Base-by-base conservation (phyloP, 768 basidiomycete genomes). In the Phanerochaete sordida region DNA sequence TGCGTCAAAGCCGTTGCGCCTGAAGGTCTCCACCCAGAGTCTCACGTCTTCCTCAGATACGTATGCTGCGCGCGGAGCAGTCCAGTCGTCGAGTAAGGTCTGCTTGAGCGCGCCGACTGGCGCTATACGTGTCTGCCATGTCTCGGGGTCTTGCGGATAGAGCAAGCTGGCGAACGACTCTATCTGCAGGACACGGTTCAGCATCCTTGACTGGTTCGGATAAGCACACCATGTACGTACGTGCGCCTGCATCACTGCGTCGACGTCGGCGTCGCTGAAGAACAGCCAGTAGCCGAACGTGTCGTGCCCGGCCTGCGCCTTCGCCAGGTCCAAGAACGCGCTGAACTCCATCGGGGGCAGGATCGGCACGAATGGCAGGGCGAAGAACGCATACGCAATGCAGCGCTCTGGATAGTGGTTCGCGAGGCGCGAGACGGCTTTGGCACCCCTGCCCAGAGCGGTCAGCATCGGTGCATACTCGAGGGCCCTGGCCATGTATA, bases 231-330 rank as follows among this genome's bases (percentile, higher is more conserved):
- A 27, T 8, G 8, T 27, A 66, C 74, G n/a, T 50, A 79, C 76
- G 45, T 75, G 69, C 1, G 66, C 64, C 56, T 76, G 73, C 27
- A 77, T 74, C 58, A 72, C 44, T 5, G 7, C 7, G 2, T 71
- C 69, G 5, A 76, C 73, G 5, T 64, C 70, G 11, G 72, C 70
- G 39, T 64, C 64, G 3, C 57, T 48, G 46, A 80, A 65, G 54
- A 75, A 77, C 54, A 64, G 64, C 77, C 77, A 80, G 60, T 80
- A 81, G 6, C 78, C 80, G 56, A 73, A 63, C 33, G 6, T 35
- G 7, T 6, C 33, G 7, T 35, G 33, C 33, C 33, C 33, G 28
- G 45, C 71, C 31, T 74, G 64, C 23, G 69, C 45, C 45, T 15
- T 11, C 30, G 15, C 13, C n/a, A n/a, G 33, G 7, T n/a, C 48